Base-by-base conservation (phyloP, 306 rosid genomes). In the Dalbergia oliveri region DNA sequence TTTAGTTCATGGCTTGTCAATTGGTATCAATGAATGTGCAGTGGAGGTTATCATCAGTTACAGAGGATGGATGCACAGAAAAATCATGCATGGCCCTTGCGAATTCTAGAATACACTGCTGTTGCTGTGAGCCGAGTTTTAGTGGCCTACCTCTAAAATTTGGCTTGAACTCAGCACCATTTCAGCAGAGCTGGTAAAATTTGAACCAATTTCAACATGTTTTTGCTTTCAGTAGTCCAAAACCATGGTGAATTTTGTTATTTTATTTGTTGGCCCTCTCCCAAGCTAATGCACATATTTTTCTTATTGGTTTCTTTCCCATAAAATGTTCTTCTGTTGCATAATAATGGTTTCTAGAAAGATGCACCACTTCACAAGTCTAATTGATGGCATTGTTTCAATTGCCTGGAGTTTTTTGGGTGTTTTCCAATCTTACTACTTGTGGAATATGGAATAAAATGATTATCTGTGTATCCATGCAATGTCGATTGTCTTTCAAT, bases 141-240 rank as follows among this genome's bases (percentile, higher is more conserved):
- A 54, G 76, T 51, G 78, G 83, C 9, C 77, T 35, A 75, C 58
- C 77, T 86, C 68, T 78, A 56, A 87, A 77, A 53, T 59, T 73
- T 68, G 71, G 84, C 77, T 6, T 72, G 18, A 88, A 85, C 33
- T 75, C 89, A 66, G 56, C 76, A 8, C 66, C 86, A 53, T 93
- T 91, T 58, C 58, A 73, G 34, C 90, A 71, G 69, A 80, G 73
- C 86, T 51, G 94, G 91, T 90, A 83, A 73, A 14, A 11, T 69
- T 33, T 79, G 44, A 70, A 50, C 71, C 23, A 54, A 7, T 49
- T 63, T 9, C 59, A 59, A 58, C 31, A 31, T 64, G 3, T 66
- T 75, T 66, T 5, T 33, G 5, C 45, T 79, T 64, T 59, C 35
- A 11, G 50, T 16, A 34, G 31, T 82, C 45, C 69, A 70, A 41